Evolutionary conservation across 2,329 filamentous ascomycete genomes (phyloP).

Genomic region (Sarocladiaceae sp.): DNA sequence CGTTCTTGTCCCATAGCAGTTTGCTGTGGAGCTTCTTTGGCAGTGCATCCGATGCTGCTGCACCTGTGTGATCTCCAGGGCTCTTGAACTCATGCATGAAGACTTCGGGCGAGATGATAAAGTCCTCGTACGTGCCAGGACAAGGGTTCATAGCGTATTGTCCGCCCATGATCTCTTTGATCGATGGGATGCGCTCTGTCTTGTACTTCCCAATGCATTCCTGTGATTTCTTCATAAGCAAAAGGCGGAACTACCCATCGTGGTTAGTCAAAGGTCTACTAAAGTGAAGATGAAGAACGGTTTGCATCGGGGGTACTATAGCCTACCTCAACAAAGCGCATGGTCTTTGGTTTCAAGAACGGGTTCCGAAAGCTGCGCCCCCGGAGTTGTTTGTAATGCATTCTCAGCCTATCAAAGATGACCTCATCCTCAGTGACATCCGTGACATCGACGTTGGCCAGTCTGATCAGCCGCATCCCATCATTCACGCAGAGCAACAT

Average conservation of each 20-base stretch:
- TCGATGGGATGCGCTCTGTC: constrained; percentile 7
- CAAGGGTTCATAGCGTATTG: constrained; percentile 9
- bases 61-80: constrained; percentile 8
- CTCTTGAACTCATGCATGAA: constrained; percentile 11
- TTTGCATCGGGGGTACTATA: too few species aligned
- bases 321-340: constrained; percentile 12
- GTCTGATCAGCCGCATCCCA: constrained; percentile 9
- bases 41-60: background rate
- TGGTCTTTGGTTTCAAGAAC: constrained; percentile 6
- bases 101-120: background rate
- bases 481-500: constrained; percentile 12
- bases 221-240: constrained; percentile 5
- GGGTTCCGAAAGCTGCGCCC: background rate
- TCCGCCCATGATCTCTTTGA: background rate
- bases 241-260: background rate
- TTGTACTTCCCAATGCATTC: constrained; percentile 4
- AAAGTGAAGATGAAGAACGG: too few species aligned
- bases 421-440: constrained; percentile 9
- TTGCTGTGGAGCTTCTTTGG: constrained; percentile 11
- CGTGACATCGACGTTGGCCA: constrained; percentile 10
- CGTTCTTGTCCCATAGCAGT: constrained; percentile 2
- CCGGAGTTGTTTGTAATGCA: constrained; percentile 6
- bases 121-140: background rate
- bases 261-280: background rate
- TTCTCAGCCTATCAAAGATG: background rate